Percentiles rank a stretch among this genome's conserved stretches.
Evolutionary conservation across 2,329 filamentous ascomycete species (phyloP).

Genomic region (Sordariomycetes sp.): DNA sequence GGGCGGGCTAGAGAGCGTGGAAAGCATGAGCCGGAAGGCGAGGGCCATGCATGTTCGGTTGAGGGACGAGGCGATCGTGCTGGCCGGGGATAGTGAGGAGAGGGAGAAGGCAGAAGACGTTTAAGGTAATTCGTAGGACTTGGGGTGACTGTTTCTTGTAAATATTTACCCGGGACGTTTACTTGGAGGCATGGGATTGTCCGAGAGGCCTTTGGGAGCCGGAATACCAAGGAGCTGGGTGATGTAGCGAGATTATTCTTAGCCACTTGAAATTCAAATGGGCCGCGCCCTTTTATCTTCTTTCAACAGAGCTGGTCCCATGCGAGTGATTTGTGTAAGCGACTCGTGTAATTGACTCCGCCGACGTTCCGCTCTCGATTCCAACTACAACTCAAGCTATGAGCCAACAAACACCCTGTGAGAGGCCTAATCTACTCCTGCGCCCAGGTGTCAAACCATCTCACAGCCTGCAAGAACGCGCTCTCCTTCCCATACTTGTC

Average conservation of each 20-base stretch:
- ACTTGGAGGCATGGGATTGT: background rate
- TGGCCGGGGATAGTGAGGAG: slow-evolving; percentile 2
- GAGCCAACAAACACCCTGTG: too few relatives aligned
- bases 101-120: background rate
- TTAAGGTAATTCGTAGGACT: background rate
- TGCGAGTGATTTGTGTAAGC: too few relatives aligned
- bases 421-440: slow-evolving; percentile 1
- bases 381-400: too few relatives aligned
- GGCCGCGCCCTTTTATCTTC: background rate
- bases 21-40: slow-evolving; percentile 7
- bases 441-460: slow-evolving; percentile 55
- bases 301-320: too few relatives aligned
- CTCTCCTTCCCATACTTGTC: slow-evolving; percentile 66
- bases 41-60: slow-evolving; percentile 7
- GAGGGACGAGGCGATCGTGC: slow-evolving; percentile 2
- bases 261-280: background rate
- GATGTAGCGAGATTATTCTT: too few relatives aligned
- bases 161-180: background rate
- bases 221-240: background rate
- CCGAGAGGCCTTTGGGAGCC: background rate
- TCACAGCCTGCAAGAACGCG: slow-evolving; percentile 65
- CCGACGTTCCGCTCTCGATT: background rate
- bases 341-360: background rate
- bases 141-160: background rate
- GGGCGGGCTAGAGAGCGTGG: slow-evolving; percentile 7